phyloP scores from a whole-genome alignment of 2,329 filamentous ascomycete genomes.

The Colletotrichum sp. region DNA sequence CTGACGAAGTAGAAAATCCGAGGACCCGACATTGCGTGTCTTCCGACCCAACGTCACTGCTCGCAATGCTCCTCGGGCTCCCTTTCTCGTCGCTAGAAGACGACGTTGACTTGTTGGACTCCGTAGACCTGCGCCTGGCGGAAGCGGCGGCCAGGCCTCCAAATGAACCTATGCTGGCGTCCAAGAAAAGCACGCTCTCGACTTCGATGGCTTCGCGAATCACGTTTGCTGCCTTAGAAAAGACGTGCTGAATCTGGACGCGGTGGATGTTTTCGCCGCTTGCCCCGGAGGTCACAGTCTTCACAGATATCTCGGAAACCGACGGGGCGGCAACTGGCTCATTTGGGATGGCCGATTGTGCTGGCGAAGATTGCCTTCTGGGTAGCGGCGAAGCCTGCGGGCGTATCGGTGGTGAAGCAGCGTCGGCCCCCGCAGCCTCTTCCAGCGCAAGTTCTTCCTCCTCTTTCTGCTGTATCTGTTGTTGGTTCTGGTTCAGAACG shows the following conservation, averaged over 20 bases:
- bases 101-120: neutral
- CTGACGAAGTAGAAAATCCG: conserved; percentile 41
- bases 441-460: neutral
- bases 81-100: conserved; percentile 24
- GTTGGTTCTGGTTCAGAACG: conserved; percentile 21
- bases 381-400: neutral
- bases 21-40: conserved; percentile 34
- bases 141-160: conserved; percentile 25
- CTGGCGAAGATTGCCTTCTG: accelerated
- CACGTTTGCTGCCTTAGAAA: conserved; percentile 50
- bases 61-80: neutral
- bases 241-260: conserved; percentile 30
- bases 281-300: accelerated
- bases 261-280: neutral
- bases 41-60: neutral
- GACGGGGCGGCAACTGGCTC: neutral
- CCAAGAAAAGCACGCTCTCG: conserved; percentile 11
- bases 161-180: conserved; percentile 27
- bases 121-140: neutral
- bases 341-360: accelerated
- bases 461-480: neutral
- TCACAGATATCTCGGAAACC: neutral
- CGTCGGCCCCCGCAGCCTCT: conserved; percentile 24
- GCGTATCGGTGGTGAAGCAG: neutral
- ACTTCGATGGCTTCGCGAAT: conserved; percentile 46